Percentiles rank a stretch among this genome's conserved stretches.
These are phyloP conservation scores for Pharus latifolius DNA, from an alignment of 176 grass and related monocot genomes.

Conservation along the genomic window DNA sequence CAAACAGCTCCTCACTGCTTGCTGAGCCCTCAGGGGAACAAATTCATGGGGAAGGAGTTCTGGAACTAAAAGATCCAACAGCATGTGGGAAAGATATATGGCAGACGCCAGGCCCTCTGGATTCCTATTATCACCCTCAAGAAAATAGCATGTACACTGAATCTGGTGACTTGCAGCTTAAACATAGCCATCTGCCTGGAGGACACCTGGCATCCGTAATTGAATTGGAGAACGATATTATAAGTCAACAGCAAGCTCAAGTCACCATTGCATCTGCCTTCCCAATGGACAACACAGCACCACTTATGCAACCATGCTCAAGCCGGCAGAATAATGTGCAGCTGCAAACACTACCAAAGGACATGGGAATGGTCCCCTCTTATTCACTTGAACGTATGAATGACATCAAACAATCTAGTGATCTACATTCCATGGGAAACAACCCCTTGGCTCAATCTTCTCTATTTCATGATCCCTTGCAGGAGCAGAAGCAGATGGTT, in stretches of 20 bases:
- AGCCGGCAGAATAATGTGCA: constrained; percentile 20
- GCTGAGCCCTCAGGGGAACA: constrained; percentile 9
- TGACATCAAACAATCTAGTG: constrained; percentile 16
- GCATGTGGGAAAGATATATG: constrained; percentile 13
- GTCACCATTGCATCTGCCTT: constrained; percentile 12
- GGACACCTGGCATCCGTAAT: constrained; percentile 16
- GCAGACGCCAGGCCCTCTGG: constrained; percentile 7
- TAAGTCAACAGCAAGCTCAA: constrained; percentile 8
- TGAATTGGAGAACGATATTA: constrained; percentile 21
- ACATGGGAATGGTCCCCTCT: not conserved
- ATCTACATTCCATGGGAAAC: constrained; percentile 24
- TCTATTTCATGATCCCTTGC: constrained; percentile 8
- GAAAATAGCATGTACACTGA: constrained; percentile 16
- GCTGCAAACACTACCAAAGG: constrained; percentile 7
- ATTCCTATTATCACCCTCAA: constrained; percentile 16
- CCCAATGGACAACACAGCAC: not conserved
- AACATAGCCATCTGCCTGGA: constrained; percentile 14
- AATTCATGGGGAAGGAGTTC: not conserved
- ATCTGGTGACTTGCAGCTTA: constrained; percentile 16
- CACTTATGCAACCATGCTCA: constrained; percentile 24
- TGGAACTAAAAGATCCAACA: constrained; percentile 18
- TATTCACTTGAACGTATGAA: constrained; percentile 21
- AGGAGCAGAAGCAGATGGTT: constrained; percentile 18
- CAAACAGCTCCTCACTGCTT: constrained; percentile 4
- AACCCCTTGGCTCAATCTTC: not conserved